These are phyloP conservation scores for Debaryomyces singareniensis DNA, from an alignment of 1,139 yeast genomes.

Conservation along the genomic window DNA sequence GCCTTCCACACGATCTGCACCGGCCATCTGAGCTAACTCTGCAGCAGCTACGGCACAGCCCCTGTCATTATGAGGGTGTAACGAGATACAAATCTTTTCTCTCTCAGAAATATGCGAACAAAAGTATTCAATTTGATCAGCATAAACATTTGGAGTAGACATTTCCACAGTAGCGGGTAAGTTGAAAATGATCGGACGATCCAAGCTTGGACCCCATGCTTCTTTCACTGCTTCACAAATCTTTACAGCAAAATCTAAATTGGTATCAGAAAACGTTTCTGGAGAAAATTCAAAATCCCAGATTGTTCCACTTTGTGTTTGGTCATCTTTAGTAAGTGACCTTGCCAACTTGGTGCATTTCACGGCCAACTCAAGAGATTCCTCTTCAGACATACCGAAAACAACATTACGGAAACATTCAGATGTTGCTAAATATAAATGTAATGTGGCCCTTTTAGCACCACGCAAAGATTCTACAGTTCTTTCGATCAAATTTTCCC, in stretches of 20 bases:
- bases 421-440: constrained; percentile 87
- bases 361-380: constrained; percentile 74
- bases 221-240: constrained; percentile 92
- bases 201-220: constrained; percentile 86
- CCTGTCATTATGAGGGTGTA: constrained; percentile 95
- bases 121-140: constrained; percentile 94
- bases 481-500: constrained; percentile 82
- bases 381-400: constrained; percentile 76
- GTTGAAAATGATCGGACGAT: constrained; percentile 86
- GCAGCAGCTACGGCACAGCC: constrained; percentile 99
- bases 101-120: constrained; percentile 72
- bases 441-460: constrained; percentile 85
- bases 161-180: constrained; percentile 98
- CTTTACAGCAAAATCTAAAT: constrained; percentile 72
- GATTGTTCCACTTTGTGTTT: constrained; percentile 58
- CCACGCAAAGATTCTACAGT: constrained; percentile 87
- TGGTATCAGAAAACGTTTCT: constrained; percentile 89
- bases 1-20: constrained; percentile 97
- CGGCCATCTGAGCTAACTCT: constrained; percentile 88
- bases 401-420: constrained; percentile 89
- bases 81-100: constrained; percentile 79
- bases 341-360: constrained; percentile 77
- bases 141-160: constrained; percentile 89
- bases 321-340: constrained; percentile 83
- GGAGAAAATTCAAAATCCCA: constrained; percentile 96